Conservation (phyloP, 1,139 yeast species). For the Hemisphaericaspora xylanilytica region DNA sequence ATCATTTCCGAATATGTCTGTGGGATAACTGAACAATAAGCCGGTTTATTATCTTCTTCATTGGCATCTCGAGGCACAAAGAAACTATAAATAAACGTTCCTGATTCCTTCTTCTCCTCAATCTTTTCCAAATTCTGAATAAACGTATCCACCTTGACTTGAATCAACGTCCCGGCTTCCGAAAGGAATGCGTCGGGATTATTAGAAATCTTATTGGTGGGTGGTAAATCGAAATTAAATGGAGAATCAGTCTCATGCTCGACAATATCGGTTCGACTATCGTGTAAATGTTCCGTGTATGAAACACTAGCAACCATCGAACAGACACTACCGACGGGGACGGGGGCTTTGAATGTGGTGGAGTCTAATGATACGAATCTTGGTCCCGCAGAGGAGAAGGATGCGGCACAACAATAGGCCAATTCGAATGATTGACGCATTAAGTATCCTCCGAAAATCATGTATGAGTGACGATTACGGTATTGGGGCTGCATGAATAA, state of each 20-base stretch:
- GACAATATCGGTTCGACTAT: conserved; percentile 18
- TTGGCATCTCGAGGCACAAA: conserved; percentile 60
- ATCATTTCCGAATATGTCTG: conserved; percentile 90
- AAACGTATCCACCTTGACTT: conserved; percentile 81
- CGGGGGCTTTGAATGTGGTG: conserved; percentile 89
- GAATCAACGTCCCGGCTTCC: conserved; percentile 83
- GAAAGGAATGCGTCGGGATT: conserved; percentile 61
- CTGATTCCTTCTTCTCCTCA: conserved; percentile 64
- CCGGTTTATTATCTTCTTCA: conserved; percentile 33
- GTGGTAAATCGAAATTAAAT: conserved; percentile 51
- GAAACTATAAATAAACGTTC: conserved; percentile 85
- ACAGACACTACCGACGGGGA: conserved; percentile 89
- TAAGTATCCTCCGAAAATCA: conserved; percentile 92
- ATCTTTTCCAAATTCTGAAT: conserved; percentile 63
- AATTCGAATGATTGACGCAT: conserved; percentile 89
- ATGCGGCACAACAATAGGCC: conserved; percentile 90
- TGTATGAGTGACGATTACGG: conserved; percentile 88
- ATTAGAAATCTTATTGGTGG: conserved; percentile 53
- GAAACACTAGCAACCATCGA: conserved; percentile 79
- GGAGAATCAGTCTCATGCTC: conserved; percentile 37
- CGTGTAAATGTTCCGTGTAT: conserved; percentile 74
- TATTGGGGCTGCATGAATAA: conserved; percentile 95
- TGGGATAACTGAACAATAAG: conserved; percentile 72
- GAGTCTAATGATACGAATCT: conserved; percentile 87
- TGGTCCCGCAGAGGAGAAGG: conserved; percentile 79